Conservation (phyloP, 139 green algal genomes). For the Micractinium conductrix region DNA sequence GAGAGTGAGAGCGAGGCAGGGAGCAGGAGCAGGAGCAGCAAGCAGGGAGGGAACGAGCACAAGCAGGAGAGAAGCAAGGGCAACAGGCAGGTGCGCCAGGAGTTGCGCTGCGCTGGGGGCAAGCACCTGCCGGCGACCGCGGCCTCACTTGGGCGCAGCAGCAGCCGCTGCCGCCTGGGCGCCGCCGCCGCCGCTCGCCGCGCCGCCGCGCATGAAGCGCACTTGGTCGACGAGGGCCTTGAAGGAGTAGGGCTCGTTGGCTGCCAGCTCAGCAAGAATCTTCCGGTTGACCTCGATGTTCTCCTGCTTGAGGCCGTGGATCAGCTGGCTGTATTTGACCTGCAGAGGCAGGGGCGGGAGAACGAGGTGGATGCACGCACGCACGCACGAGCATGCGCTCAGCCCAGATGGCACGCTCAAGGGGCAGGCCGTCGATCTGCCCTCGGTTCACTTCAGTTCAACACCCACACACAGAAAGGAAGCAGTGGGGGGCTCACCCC, state of each 20-base stretch:
- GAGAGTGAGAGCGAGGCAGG: neutral
- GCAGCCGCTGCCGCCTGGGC: conserved; percentile 6
- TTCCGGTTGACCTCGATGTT: conserved; percentile 97
- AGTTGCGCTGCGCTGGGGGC: neutral
- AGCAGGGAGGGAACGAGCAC: neutral
- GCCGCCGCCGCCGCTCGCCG: neutral
- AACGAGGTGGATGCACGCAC: neutral
- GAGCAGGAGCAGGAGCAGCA: neutral
- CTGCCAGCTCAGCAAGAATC: conserved; percentile 90
- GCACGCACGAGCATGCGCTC: no score
- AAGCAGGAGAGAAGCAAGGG: neutral
- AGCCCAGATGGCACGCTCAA: no score
- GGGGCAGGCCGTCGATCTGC: no score
- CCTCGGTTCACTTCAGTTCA: no score
- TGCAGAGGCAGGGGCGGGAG: conserved; percentile 38
- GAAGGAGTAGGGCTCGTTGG: conserved; percentile 94
- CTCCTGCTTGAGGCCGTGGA: conserved; percentile 79
- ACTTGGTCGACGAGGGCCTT: conserved; percentile 93
- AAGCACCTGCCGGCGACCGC: neutral
- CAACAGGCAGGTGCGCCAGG: neutral
- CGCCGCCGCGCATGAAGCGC: conserved; percentile 76
- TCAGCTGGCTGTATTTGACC: conserved; percentile 90
- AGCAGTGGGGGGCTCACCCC: conserved; percentile 83
- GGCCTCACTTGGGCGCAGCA: neutral
- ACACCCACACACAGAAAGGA: no score